Conservation (phyloP, 257 asterid genomes). For the Penstemon barbatus region DNA sequence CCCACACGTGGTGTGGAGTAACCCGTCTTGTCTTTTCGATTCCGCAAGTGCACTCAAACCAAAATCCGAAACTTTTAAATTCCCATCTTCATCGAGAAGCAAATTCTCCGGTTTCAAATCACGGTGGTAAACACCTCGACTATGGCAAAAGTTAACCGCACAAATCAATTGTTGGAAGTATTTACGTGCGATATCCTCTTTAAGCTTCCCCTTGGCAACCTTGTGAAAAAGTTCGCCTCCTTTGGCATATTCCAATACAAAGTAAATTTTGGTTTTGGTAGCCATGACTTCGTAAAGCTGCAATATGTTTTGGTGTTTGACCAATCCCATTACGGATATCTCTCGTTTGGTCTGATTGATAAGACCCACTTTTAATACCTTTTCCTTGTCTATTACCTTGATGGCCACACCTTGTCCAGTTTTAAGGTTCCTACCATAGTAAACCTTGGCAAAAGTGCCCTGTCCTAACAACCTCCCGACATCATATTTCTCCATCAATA, state of each 20-base stretch:
- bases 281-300: slow-evolving; percentile 34
- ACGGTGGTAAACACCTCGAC: slow-evolving; percentile 34
- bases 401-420: slow-evolving; percentile 36
- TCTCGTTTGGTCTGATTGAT: slow-evolving; percentile 31
- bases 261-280: slow-evolving; percentile 29
- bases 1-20: slow-evolving; percentile 26
- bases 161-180: slow-evolving; percentile 32
- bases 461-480: slow-evolving; percentile 35
- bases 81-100: slow-evolving; percentile 28
- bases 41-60: slow-evolving; percentile 35
- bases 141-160: slow-evolving; percentile 32
- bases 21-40: slow-evolving; percentile 26
- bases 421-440: slow-evolving; percentile 24
- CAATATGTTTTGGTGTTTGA: slow-evolving; percentile 27
- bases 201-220: slow-evolving; percentile 30
- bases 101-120: slow-evolving; percentile 35
- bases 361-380: slow-evolving; percentile 27
- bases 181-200: slow-evolving; percentile 29
- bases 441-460: slow-evolving; percentile 37
- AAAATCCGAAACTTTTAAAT: slow-evolving; percentile 33
- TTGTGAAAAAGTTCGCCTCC: slow-evolving; percentile 36
- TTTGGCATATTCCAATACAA: slow-evolving; percentile 28
- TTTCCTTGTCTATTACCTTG: slow-evolving; percentile 32
- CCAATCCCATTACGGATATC: slow-evolving; percentile 27
- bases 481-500: slow-evolving; percentile 32